phyloP scores from a whole-genome alignment of 176 grass and related monocot genomes.

The Carex littledalei region DNA sequence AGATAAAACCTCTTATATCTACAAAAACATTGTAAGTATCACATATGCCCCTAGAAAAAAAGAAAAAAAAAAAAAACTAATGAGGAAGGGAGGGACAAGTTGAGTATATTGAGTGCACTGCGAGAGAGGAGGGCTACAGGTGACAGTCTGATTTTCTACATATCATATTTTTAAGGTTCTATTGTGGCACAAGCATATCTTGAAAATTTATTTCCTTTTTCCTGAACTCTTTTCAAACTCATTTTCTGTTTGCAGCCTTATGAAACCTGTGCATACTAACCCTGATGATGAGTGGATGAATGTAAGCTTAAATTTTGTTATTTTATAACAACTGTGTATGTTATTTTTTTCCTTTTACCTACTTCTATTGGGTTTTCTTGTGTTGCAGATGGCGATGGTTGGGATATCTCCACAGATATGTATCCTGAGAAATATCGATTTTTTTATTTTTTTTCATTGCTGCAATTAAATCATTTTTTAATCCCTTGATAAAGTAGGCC shows the following conservation, averaged over 20 bases:
- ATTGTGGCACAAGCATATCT: not conserved
- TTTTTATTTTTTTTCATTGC: not conserved
- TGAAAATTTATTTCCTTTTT: not conserved
- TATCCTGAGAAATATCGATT: conserved; percentile 38
- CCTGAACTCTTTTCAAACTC: not conserved
- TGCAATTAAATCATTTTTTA: not conserved
- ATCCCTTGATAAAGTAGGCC: not conserved
- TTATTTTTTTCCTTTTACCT: conserved; percentile 7
- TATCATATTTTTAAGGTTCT: not conserved
- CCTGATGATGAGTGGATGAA: conserved; percentile 68
- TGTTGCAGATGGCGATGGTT: conserved; percentile 75
- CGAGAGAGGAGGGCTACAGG: not conserved
- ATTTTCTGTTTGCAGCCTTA: conserved; percentile 42
- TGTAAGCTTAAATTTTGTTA: conserved; percentile 38
- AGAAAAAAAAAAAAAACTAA: not conserved
- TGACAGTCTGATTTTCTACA: not conserved
- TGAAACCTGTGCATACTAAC: conserved; percentile 65
- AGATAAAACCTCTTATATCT: not conserved
- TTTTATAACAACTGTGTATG: not conserved
- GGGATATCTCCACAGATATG: conserved; percentile 81
- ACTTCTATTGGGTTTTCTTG: conserved; percentile 18
- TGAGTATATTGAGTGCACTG: not conserved
- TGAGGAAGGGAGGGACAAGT: not conserved
- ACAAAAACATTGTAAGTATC: not conserved
- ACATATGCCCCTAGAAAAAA: not conserved